Conservation (phyloP, 345 rosid genomes). For the Citrus inodora region DNA sequence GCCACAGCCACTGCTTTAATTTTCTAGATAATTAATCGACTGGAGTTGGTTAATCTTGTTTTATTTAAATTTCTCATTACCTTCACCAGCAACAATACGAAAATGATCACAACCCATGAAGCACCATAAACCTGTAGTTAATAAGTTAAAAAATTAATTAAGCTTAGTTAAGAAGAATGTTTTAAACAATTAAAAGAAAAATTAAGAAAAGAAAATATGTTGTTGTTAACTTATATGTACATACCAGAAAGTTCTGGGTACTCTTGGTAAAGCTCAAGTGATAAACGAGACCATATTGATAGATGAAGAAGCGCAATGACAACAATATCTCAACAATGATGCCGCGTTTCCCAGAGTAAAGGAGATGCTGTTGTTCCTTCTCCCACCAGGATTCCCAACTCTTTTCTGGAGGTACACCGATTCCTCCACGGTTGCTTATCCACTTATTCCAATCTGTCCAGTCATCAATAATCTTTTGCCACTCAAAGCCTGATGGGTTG, state of each 20-base stretch:
- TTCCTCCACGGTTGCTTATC: constrained; percentile 55
- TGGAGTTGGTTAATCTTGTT: no score
- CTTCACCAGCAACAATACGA: constrained; percentile 46
- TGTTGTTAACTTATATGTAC: not conserved
- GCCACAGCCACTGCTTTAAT: no score
- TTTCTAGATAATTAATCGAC: not conserved
- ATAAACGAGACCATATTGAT: constrained; percentile 62
- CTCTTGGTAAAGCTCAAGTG: constrained; percentile 40
- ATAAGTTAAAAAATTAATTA: no score
- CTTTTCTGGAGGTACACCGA: constrained; percentile 57
- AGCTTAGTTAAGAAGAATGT: not conserved
- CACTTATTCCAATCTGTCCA: constrained; percentile 76
- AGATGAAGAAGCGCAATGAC: constrained; percentile 55
- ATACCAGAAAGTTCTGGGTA: constrained; percentile 46
- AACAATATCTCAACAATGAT: constrained; percentile 41
- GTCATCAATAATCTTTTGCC: constrained; percentile 70
- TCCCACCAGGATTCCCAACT: constrained; percentile 89
- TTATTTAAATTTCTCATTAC: constrained; percentile 27
- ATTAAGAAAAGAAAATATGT: not conserved
- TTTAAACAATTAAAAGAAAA: not conserved
- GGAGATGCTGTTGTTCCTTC: constrained; percentile 53
- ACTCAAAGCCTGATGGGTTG: constrained; percentile 69
- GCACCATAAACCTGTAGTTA: constrained; percentile 38
- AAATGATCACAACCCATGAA: constrained; percentile 49
- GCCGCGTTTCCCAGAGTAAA: constrained; percentile 46